These are phyloP conservation scores for Shiraia bambusicola DNA, from an alignment of 2,329 filamentous ascomycete species.

Conservation along the genomic window DNA sequence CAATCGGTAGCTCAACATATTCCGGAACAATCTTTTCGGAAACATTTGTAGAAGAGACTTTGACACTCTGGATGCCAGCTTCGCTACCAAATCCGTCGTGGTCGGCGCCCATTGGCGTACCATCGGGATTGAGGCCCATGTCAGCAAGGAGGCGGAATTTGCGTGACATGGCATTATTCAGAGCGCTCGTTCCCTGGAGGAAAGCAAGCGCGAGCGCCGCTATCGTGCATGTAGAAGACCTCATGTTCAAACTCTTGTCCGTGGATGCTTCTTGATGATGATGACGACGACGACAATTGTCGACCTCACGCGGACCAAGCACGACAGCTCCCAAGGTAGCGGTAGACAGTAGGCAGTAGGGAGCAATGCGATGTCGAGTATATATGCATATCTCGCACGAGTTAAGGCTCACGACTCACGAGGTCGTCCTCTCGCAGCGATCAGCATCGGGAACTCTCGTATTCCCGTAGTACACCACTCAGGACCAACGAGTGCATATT, in stretches of 20 bases:
- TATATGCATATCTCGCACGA: too few relatives aligned
- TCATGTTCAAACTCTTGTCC: slow-evolving; percentile 21
- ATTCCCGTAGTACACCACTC: too few relatives aligned
- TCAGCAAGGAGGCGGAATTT: slow-evolving; percentile 32
- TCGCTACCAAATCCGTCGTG: background rate
- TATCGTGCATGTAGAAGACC: slow-evolving; percentile 15
- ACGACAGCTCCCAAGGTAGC: too few relatives aligned
- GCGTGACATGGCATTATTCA: slow-evolving; percentile 23
- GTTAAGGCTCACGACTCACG: too few relatives aligned
- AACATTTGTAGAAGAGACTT: slow-evolving; percentile 2
- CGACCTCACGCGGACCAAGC: background rate
- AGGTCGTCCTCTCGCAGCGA: too few relatives aligned
- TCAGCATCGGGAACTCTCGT: too few relatives aligned
- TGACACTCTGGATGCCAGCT: slow-evolving; percentile 10
- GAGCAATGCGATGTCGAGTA: too few relatives aligned
- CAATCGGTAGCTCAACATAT: slow-evolving; percentile 40
- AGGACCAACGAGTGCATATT: too few relatives aligned
- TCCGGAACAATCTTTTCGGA: slow-evolving; percentile 28
- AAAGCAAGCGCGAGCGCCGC: slow-evolving; percentile 29
- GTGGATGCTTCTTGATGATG: background rate
- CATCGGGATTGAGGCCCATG: slow-evolving; percentile 37
- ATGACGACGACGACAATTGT: background rate
- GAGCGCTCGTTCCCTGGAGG: slow-evolving; percentile 22
- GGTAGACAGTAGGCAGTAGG: too few relatives aligned
- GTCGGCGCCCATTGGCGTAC: slow-evolving; percentile 24